Evolutionary conservation across 192 early-diverging fungal genomes (phyloP), one percentile per base, ranked within the genome.

Genomic region (Rhizophagus sp.): DNA sequence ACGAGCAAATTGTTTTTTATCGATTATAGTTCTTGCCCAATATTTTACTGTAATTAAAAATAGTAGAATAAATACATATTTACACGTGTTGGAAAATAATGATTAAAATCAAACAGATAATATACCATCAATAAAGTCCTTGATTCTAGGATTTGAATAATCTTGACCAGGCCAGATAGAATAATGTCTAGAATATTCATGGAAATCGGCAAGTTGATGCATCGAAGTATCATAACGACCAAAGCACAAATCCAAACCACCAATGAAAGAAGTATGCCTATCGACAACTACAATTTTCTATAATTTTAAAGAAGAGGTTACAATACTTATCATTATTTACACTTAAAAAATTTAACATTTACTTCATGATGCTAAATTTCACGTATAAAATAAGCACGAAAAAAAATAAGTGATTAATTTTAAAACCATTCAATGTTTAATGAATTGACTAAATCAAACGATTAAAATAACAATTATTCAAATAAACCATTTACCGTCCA

Each of bases 81-180:
- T 41, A 41, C 7, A 8, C 39, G 0, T 41, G 39, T 41, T 41
- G 44, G 11, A 47, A 47, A 27, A 67, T 47, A 12, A 30, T 67
- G 8, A 33, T 17, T 19, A 11, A 1, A 67, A 22, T 13, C 50
- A 66, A n/a, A 44, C 2, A 57, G 19, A 33, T 3, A 33, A 73
- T 47, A 70, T 86, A 90, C 89, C 87, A 82, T 88, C 84, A 1
- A 67, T 11, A 80, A 90, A 90, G 84, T 97, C 96, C 71, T 93
- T 93, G 81, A 96, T 89, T 24, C 96, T 92, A 39, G 96, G 93
- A 80, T 97, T 96, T 76, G 91, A 93, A 84, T 94, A 97, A 84
- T 97, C 96, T 89, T 93, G 93, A 6, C 94, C 94, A 47, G 92
- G 88, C 81, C 85, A 90, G 19, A 89, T 81, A 50, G 83, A 83